Evolutionary conservation across 768 basidiomycete genomes (phyloP).

Genomic region (Phlebiopsis gigantea): DNA sequence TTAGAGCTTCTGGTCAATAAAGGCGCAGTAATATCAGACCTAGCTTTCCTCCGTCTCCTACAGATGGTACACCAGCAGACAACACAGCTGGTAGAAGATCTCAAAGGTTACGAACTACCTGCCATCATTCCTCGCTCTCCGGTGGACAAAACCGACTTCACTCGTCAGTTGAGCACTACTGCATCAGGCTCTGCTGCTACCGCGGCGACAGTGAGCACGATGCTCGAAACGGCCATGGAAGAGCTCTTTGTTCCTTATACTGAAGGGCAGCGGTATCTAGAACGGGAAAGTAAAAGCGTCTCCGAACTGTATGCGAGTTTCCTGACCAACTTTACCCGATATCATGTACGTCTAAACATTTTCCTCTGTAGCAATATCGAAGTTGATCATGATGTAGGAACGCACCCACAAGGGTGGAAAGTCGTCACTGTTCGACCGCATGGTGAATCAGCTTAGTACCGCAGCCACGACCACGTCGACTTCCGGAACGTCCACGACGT

Average conservation of each 20-base stretch:
- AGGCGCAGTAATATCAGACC: conserved; percentile 71
- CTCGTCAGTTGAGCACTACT: conserved; percentile 41
- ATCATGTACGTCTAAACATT: conserved; percentile 58
- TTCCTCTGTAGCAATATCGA: neutral
- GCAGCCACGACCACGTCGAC: conserved; percentile 63
- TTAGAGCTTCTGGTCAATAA: conserved; percentile 83
- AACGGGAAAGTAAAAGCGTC: conserved; percentile 83
- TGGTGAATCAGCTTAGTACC: conserved; percentile 84
- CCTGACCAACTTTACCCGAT: conserved; percentile 73
- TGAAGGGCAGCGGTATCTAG: conserved; percentile 88
- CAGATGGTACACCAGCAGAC: conserved; percentile 83
- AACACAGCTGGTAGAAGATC: conserved; percentile 77
- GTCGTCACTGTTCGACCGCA: conserved; percentile 80
- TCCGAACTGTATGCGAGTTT: conserved; percentile 72
- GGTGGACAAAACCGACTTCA: conserved; percentile 57
- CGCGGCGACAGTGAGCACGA: conserved; percentile 60
- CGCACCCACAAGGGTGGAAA: conserved; percentile 61
- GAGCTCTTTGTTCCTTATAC: conserved; percentile 93
- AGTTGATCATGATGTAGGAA: conserved; percentile 32
- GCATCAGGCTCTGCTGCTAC: conserved; percentile 37
- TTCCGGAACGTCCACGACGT: conserved; percentile 57
- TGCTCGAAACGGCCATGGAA: conserved; percentile 96
- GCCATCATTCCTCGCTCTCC: conserved; percentile 60
- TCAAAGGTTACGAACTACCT: conserved; percentile 75
- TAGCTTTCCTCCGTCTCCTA: conserved; percentile 87